These are phyloP conservation scores for Madurella mycetomatis DNA, from an alignment of 2,329 filamentous ascomycete species.

Conservation along the genomic window DNA sequence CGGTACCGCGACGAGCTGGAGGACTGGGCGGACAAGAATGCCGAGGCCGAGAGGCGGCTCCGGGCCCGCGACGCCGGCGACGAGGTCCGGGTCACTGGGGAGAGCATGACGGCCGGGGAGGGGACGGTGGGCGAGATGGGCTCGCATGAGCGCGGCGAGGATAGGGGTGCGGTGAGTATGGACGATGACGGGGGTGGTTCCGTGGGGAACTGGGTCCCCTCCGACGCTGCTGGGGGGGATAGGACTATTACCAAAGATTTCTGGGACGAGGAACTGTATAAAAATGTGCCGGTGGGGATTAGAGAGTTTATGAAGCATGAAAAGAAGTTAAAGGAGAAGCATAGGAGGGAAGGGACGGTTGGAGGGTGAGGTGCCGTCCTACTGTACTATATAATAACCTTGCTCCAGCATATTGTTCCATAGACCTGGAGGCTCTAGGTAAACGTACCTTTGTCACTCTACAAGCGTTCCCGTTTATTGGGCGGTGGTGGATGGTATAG, in stretches of 20 bases:
- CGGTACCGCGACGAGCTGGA: constrained; percentile 87
- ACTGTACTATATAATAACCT: background rate
- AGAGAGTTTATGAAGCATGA: constrained; percentile 96
- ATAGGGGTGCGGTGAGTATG: constrained; percentile 52
- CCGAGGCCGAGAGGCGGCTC: constrained; percentile 57
- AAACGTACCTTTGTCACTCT: background rate
- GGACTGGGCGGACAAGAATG: constrained; percentile 68
- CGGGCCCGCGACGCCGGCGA: constrained; percentile 33
- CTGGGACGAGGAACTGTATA: constrained; percentile 67
- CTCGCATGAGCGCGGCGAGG: constrained; percentile 37
- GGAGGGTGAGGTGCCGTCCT: constrained; percentile 33
- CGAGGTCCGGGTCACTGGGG: constrained; percentile 12
- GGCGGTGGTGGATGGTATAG: no score
- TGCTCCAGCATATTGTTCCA: background rate
- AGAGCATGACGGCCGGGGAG: constrained; percentile 21
- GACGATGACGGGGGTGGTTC: constrained; percentile 78
- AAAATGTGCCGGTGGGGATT: constrained; percentile 83
- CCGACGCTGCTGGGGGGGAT: constrained; percentile 30
- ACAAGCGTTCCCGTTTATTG: no score
- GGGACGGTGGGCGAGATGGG: constrained; percentile 31
- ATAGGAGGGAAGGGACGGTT: constrained; percentile 52
- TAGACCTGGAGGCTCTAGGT: background rate
- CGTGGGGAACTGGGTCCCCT: constrained; percentile 57
- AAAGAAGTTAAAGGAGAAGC: constrained; percentile 78
- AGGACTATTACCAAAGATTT: constrained; percentile 45